A percentile compares a stretch with the other conserved stretches of the same genome.
Evolutionary conservation across 176 grass and related monocot genomes (phyloP).

Genomic region (Hordeum vulgare): MorexV3_pseudomolecules_assembly NC_058518.1:53520529-53521028

Average conservation of each 20-base stretch:
- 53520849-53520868: slow-evolving; percentile 41
- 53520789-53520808: neutral
- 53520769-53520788: neutral
- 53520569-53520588: slow-evolving; percentile 22
- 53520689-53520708: slow-evolving; percentile 19
- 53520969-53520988: too few species aligned
- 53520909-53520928: neutral
- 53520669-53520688: slow-evolving; percentile 11
- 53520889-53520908: neutral
- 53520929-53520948: neutral
- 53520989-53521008: too few species aligned
- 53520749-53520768: neutral
- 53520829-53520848: slow-evolving; percentile 7
- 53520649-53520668: neutral
- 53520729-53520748: neutral
- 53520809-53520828: slow-evolving; percentile 12
- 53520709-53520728: neutral
- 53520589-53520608: slow-evolving; percentile 24
- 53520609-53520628: slow-evolving; percentile 31
- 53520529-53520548: slow-evolving; percentile 35
- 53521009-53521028: too few species aligned
- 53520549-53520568: slow-evolving; percentile 50
- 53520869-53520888: neutral
- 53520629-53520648: slow-evolving; percentile 5
- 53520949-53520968: too few species aligned